Conservation (phyloP, 1,139 yeast species). For the Scheffersomyces segobiensis region DNA sequence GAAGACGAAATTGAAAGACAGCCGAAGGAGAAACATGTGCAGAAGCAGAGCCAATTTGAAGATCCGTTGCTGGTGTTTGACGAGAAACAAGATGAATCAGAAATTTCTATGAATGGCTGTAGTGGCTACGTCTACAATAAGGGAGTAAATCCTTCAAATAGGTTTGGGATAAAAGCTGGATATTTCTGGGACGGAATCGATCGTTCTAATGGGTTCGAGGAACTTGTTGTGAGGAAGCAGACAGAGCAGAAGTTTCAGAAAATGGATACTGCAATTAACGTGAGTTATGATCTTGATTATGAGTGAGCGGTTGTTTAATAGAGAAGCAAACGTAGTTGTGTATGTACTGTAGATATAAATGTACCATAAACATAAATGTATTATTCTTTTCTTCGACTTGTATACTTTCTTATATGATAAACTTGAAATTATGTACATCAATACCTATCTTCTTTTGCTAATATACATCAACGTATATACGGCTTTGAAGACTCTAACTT, state of each 20-base stretch:
- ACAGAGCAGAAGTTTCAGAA: conserved; percentile 42
- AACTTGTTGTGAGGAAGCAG: conserved; percentile 56
- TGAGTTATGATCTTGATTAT: conserved; percentile 23
- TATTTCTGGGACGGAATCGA: conserved; percentile 92
- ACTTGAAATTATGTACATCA: no score
- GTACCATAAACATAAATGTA: no score
- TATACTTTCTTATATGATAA: no score
- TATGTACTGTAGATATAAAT: conserved; percentile 2
- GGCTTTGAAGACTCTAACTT: not conserved
- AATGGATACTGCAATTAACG: conserved; percentile 17
- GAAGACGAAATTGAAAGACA: conserved; percentile 22
- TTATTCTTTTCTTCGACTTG: no score
- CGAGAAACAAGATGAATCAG: conserved; percentile 25
- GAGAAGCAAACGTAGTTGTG: not conserved
- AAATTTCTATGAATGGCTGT: not conserved
- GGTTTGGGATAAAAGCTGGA: conserved; percentile 81
- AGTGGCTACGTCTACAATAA: conserved; percentile 29
- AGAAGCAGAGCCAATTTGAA: conserved; percentile 45
- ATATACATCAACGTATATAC: no score
- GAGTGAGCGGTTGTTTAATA: not conserved
- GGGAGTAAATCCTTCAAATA: conserved; percentile 60
- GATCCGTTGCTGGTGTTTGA: conserved; percentile 67
- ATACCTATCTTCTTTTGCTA: no score
- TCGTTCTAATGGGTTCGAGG: conserved; percentile 88
- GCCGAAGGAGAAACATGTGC: conserved; percentile 12